phyloP scores from a whole-genome alignment of 148 eudicot species.

The Fagopyrum tataricum region DNA sequence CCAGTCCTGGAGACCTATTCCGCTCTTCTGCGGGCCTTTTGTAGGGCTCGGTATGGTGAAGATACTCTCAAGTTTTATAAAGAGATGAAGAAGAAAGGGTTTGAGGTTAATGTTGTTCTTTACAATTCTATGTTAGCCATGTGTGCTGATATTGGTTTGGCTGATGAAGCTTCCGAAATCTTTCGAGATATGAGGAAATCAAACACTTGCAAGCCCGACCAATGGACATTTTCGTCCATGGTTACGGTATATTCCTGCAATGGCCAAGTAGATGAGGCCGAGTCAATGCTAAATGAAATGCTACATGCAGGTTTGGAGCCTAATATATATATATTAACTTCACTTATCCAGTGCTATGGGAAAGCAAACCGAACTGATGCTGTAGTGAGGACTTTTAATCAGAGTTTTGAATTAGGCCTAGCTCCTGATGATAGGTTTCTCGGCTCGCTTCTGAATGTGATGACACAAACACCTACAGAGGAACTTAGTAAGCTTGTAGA shows the following conservation, averaged over 20 bases:
- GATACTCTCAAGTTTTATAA: slow-evolving; percentile 63
- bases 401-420: slow-evolving; percentile 46
- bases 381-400: slow-evolving; percentile 58
- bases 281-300: slow-evolving; percentile 54
- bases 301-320: slow-evolving; percentile 69
- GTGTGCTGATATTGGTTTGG: slow-evolving; percentile 74
- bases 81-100: slow-evolving; percentile 66
- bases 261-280: slow-evolving; percentile 70
- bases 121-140: slow-evolving; percentile 68
- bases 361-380: slow-evolving; percentile 69
- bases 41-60: slow-evolving; percentile 63
- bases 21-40: slow-evolving; percentile 59
- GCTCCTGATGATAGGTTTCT: slow-evolving; percentile 72
- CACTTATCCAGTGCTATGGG: slow-evolving; percentile 83
- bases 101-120: slow-evolving; percentile 48
- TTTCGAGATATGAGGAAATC: slow-evolving; percentile 63
- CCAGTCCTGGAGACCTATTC: slow-evolving; percentile 68
- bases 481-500: slow-evolving; percentile 45
- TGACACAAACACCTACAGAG: slow-evolving; percentile 58
- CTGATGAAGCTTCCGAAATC: slow-evolving; percentile 62
- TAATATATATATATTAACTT: slow-evolving; percentile 61
- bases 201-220: slow-evolving; percentile 50
- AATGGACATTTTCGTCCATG: slow-evolving; percentile 74
- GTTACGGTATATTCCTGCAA: slow-evolving; percentile 64
- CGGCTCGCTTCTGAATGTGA: slow-evolving; percentile 75